Conservation (phyloP, 768 basidiomycete genomes). For the Pleurotus citrinopileatus region DNA sequence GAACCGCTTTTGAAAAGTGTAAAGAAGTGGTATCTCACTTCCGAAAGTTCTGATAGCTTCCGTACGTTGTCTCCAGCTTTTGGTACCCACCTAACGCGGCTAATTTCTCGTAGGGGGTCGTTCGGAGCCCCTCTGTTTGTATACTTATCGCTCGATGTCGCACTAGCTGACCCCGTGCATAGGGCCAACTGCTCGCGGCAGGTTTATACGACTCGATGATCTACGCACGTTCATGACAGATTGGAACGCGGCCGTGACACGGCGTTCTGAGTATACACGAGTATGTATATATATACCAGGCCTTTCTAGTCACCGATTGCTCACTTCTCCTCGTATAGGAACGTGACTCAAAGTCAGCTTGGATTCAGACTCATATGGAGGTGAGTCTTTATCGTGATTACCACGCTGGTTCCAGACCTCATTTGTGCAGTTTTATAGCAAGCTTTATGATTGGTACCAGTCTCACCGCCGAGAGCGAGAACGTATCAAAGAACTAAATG, state of each 20-base stretch:
- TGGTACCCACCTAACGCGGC: neutral
- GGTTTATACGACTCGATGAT: too few relatives aligned
- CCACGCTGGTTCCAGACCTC: neutral
- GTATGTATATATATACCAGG: neutral
- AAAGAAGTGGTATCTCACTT: neutral
- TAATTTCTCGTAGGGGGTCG: too few relatives aligned
- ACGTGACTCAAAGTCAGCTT: neutral
- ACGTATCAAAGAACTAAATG: constrained; percentile 11
- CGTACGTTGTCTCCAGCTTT: constrained; percentile 4
- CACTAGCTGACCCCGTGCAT: too few relatives aligned
- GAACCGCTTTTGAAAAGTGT: neutral
- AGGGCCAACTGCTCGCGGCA: too few relatives aligned
- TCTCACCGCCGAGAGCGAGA: neutral
- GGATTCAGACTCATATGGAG: constrained; percentile 2
- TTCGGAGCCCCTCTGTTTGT: too few relatives aligned
- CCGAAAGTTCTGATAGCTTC: neutral
- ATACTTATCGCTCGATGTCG: too few relatives aligned
- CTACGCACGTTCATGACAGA: too few relatives aligned
- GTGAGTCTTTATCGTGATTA: neutral
- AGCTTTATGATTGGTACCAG: constrained; percentile 20
- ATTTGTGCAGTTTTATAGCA: constrained; percentile 20
- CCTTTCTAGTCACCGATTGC: neutral
- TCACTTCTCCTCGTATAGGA: neutral
- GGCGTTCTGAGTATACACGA: neutral
- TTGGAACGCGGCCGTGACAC: neutral